Evolutionary conservation across 306 rosid species (phyloP), one percentile per base, ranked within the genome.

Genomic region (Comarum palustre): DNA sequence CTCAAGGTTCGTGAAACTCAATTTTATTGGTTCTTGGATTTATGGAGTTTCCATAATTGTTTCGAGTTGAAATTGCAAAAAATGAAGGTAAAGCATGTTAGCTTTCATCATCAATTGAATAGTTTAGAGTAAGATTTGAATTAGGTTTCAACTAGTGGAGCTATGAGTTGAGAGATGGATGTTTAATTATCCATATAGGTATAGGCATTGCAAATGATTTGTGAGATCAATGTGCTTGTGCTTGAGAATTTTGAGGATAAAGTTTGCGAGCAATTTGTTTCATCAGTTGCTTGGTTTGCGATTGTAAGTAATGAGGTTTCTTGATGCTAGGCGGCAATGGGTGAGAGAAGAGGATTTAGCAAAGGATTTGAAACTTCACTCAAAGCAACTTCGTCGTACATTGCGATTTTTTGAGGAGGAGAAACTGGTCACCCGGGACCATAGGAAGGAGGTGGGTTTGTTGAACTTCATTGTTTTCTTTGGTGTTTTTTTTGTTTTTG

Each of bases 291-390:
- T 61, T 17, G 0, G 38, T 4, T 68, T 45, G 57, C 43, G 5
- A 62, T 66, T 67, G 36, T 24, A n/a, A 57, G 41, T 34, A 27
- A 20, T 60, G 66, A 6, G 41, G 7, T 43, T 25, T 32, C 63
- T 34, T 64, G 24, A 66, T 79, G 58, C 41, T 66, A 91, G 99
- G 73, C 93, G 96, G 15, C 97, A 92, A 84, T 95, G 99, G 99
- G 96, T 95, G 48, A 85, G 96, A 24, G 97, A 91, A 82, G 96
- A 95, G 76, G 97, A 95, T 84, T 88, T 95, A 82, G 97, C 96
- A 61, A 95, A 95, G 92, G 96, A 92, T 80, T 91, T 92, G 75
- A 90, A 92, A 75, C 78, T 95, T 75, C 99, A 95, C 78, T 76
- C 96, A 0, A 91, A 95, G 85, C 97, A 90, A 70, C 94, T 94